Conservation (phyloP, 2,329 filamentous ascomycete genomes). For the Aureobasidium sp. region DNA sequence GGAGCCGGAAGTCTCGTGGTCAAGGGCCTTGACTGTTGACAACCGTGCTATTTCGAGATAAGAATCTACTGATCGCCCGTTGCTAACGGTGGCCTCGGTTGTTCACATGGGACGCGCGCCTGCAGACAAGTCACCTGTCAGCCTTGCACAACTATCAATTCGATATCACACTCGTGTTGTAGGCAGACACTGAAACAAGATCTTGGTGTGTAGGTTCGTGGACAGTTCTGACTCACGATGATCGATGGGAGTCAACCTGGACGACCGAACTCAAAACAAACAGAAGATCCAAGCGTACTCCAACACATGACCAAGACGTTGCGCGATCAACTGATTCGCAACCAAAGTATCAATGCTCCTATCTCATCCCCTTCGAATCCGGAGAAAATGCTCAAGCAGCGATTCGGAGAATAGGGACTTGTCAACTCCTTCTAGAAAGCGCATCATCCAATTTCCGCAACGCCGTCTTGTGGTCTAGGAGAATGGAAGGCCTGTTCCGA, state of each 20-base stretch:
- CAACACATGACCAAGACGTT: slow-evolving; percentile 7
- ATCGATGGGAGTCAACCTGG: background rate
- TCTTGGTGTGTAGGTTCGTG: background rate
- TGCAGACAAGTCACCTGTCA: slow-evolving; percentile 7
- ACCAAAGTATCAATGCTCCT: slow-evolving; percentile 8
- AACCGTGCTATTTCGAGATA: slow-evolving; percentile 8
- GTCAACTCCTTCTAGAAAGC: background rate
- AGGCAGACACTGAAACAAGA: background rate
- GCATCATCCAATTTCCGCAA: slow-evolving; percentile 7
- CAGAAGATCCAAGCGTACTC: background rate
- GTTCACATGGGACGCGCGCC: background rate
- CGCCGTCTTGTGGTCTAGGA: background rate
- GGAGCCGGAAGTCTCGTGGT: slow-evolving; percentile 10
- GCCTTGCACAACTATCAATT: background rate
- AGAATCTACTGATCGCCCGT: slow-evolving; percentile 7
- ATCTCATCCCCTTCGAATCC: background rate
- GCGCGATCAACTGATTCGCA: slow-evolving; percentile 1
- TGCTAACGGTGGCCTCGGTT: background rate
- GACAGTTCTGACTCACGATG: background rate
- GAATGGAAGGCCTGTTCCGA: slow-evolving; percentile 1
- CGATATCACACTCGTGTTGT: background rate
- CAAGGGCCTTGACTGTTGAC: background rate
- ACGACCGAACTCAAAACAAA: slow-evolving; percentile 4
- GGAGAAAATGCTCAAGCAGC: background rate
- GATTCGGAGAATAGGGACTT: background rate